Evolutionary conservation across 768 basidiomycete species (phyloP), one percentile per base, ranked within the genome.

Genomic region (Kwoniella europaea): DNA sequence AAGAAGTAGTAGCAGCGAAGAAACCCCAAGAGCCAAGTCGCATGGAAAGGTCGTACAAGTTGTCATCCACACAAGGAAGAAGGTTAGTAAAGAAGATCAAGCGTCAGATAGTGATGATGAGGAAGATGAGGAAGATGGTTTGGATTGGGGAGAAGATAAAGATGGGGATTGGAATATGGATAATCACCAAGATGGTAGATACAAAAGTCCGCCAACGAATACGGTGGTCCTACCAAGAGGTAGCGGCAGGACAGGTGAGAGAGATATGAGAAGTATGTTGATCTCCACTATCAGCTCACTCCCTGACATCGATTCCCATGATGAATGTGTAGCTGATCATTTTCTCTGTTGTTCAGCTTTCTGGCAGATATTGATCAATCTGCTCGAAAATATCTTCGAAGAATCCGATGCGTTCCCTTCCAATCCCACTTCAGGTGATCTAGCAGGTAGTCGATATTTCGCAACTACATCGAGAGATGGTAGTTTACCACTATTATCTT

Each of bases 361-460:
- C 22, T 65, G 71, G 50, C 91, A 94, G 77, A 95, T 92, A 81
- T 86, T 98, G 10, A 86, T 85, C 0, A 88, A 89, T 2, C 84
- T 93, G 18, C 85, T 96, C 0, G 92, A 94, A 73, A 93, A 96
- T 65, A 87, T 97, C 16, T 91, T 96, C 67, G 90, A 91, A 72
- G 89, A 91, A 0, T 90, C 92, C 75, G 94, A 94, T 78, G 81
- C 86, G 0, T 84, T 93, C 16, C 87, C 90, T 2, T 84, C 88
- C 0, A 90, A 91, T 60, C 82, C 85, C 2, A 86, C 87, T 50
- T 70, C 84, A n/a, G 70, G 79, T 15, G 86, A 89, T 62, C 84
- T 93, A 13, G 86, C 89, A 3, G 79, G 85, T 27, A 74, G 71
- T 41, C 59, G 69, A n/a, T 81, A 76, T 56, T 81, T 80, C 61